Evolutionary conservation across 257 asterid species (phyloP).

Genomic region (Jacaranda copaia): DNA sequence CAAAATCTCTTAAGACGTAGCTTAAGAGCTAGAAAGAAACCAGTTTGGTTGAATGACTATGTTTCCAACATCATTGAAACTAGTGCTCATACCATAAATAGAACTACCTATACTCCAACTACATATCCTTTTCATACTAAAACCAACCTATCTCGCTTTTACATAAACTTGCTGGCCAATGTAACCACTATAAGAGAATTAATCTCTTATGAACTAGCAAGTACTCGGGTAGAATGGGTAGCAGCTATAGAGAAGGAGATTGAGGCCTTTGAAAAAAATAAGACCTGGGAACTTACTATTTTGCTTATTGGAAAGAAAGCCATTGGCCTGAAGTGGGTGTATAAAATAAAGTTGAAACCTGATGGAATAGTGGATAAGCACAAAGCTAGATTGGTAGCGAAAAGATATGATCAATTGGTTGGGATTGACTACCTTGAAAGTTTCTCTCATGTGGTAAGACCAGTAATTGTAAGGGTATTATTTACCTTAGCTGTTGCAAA

Average conservation of each 20-base stretch:
- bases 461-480: no score
- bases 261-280: background rate
- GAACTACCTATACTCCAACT: no score
- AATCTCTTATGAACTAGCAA: no score
- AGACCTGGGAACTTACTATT: background rate
- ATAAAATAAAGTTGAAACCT: background rate
- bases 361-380: background rate
- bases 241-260: background rate
- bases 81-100: no score
- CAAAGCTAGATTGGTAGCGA: background rate
- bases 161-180: background rate
- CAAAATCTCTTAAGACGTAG: no score
- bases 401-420: background rate
- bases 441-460: background rate
- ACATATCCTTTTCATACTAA: no score
- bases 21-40: no score
- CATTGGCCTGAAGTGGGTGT: background rate
- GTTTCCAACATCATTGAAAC: no score
- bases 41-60: no score
- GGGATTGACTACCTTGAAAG: background rate
- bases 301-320: background rate
- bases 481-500: no score
- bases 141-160: no score
- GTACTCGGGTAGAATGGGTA: background rate
- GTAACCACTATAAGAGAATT: background rate